Conservation (phyloP, 2,329 filamentous ascomycete genomes). For the Monilinia vaccinii-corymbosi region DNA sequence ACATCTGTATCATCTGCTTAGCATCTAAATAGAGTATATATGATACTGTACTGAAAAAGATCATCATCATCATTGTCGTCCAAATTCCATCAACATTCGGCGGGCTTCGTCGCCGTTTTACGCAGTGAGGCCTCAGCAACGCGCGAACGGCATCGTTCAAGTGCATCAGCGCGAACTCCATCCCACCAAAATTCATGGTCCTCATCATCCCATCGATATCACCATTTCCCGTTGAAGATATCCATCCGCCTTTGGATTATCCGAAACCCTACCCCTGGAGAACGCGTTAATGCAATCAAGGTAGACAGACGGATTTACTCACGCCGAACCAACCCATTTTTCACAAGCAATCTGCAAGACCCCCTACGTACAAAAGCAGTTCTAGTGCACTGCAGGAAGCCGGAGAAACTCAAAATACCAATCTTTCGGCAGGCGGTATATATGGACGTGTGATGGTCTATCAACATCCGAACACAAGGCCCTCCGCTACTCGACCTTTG, state of each 20-base stretch:
- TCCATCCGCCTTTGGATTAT: slow-evolving; percentile 11
- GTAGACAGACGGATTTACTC: slow-evolving; percentile 13
- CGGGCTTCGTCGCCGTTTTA: too few species aligned
- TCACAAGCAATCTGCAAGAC: slow-evolving; percentile 12
- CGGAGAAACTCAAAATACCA: slow-evolving; percentile 14
- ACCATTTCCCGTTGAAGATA: too few species aligned
- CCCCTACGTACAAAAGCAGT: slow-evolving; percentile 7
- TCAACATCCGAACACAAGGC: not conserved
- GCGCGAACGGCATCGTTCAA: too few species aligned
- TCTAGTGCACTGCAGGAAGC: slow-evolving; percentile 15
- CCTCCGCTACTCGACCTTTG: not conserved
- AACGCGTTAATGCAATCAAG: slow-evolving; percentile 13
- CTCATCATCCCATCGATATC: too few species aligned
- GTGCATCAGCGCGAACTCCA: too few species aligned
- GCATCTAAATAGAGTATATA: too few species aligned
- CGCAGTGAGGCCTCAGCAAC: too few species aligned
- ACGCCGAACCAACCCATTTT: slow-evolving; percentile 14
- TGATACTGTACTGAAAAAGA: too few species aligned
- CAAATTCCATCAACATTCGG: too few species aligned
- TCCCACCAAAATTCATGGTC: too few species aligned
- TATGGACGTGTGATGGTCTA: not conserved
- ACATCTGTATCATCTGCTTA: too few species aligned
- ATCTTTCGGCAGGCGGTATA: slow-evolving; percentile 15
- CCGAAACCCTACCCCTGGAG: slow-evolving; percentile 7
- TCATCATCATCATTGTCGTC: too few species aligned